Percentiles rank a stretch among this genome's conserved stretches.
Evolutionary conservation across 2,329 filamentous ascomycete species (phyloP).

Genomic region (Xylariaceae sp.): DNA sequence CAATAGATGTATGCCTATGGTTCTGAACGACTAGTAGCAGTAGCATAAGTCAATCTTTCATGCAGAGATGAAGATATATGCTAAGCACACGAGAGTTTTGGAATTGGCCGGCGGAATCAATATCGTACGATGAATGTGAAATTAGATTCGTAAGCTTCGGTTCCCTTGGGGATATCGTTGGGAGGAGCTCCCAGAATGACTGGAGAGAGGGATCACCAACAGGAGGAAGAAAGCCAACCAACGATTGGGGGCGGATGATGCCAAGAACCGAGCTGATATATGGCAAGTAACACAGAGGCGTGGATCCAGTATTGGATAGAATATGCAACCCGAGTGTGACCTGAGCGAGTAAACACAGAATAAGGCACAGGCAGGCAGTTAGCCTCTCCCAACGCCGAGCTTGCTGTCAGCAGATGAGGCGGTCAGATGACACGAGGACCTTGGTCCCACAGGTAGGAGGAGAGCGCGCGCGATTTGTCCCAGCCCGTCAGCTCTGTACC

Average conservation of each 20-base stretch:
- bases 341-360: background rate
- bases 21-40: no score
- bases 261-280: background rate
- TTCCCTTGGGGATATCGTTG: background rate
- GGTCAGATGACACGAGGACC: conserved; percentile 12
- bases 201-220: background rate
- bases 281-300: background rate
- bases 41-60: no score
- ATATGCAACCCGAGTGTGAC: background rate
- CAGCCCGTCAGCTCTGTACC: conserved; percentile 4
- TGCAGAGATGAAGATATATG: background rate
- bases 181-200: background rate
- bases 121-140: no score
- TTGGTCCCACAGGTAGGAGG: conserved; percentile 13
- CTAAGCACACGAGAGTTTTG: background rate
- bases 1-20: no score
- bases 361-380: background rate
- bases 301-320: background rate
- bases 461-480: conserved; percentile 7
- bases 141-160: background rate
- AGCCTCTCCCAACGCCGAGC: conserved; percentile 16
- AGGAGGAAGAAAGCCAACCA: background rate
- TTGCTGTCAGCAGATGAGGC: conserved; percentile 19
- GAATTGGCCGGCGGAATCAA: no score
- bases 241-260: background rate